A percentile compares a stretch with the other conserved stretches of the same genome.
phyloP scores from a whole-genome alignment of 495 filamentous ascomycete species.

The Jackrogersella multiformis region DNA sequence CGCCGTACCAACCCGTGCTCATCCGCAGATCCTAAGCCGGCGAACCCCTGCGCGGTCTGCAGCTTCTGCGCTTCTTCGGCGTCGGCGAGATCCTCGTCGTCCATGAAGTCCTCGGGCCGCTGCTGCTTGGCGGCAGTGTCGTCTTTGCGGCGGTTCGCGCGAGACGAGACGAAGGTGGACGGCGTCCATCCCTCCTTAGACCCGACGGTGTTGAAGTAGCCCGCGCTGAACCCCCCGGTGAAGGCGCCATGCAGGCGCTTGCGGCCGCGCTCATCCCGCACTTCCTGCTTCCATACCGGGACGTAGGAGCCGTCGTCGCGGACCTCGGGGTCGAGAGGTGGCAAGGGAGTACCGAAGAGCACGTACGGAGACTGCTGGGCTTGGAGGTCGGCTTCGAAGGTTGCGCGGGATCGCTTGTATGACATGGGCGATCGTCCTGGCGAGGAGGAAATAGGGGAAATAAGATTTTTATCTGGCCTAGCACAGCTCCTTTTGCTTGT shows the following conservation, averaged over 20 bases:
- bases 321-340: constrained; percentile 76
- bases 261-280: constrained; percentile 89
- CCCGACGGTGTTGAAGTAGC: constrained; percentile 97
- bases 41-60: constrained; percentile 75
- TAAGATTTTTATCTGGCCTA: background rate
- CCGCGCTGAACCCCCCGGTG: constrained; percentile 95
- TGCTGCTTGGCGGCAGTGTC: constrained; percentile 61
- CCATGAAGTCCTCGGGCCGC: constrained; percentile 94
- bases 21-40: constrained; percentile 77
- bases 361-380: constrained; percentile 80
- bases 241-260: constrained; percentile 96
- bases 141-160: constrained; percentile 79
- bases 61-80: constrained; percentile 78
- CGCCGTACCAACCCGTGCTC: constrained; percentile 60
- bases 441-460: too few species aligned
- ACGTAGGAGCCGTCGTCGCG: constrained; percentile 95
- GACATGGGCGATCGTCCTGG: constrained; percentile 63
- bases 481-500: background rate
- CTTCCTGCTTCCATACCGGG: constrained; percentile 96
- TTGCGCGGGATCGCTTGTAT: constrained; percentile 78
- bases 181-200: constrained; percentile 99
- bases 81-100: constrained; percentile 94
- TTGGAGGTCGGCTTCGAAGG: constrained; percentile 80
- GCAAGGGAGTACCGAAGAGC: constrained; percentile 86
- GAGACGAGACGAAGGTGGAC: constrained; percentile 89